Base-by-base conservation (phyloP, 306 rosid genomes). In the Quercus cerris region DNA sequence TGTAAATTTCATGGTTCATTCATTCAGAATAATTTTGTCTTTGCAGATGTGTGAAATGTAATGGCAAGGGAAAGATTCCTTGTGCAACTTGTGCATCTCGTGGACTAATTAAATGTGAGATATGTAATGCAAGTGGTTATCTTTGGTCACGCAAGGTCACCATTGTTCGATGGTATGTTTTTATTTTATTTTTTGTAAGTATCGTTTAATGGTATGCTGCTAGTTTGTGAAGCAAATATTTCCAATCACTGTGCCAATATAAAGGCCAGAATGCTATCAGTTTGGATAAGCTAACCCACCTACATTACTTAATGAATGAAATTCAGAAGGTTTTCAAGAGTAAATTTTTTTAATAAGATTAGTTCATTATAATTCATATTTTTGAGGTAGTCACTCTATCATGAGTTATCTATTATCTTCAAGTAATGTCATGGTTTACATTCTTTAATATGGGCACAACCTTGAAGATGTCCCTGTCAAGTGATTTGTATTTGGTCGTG, bases 41-140 rank as follows among this genome's bases (percentile, higher is more conserved):
- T 28, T 87, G 91, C 94, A 95, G 99, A 86, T 95, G 99, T 83
- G 85, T 76, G 81, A 95, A 87, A 79, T 95, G 99, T 84, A 79
- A 87, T 33, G 98, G 97, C 70, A 82, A 86, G 71, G 99, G 99
- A 66, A 85, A 88, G 85, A 82, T 95, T 83, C 94, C 97, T 41
- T 95, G 99, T 82, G 84, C 27, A 56, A 84, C 89, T 62, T 95
- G 97, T 78, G 96, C 89, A 81, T 93, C 99, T 74, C 93, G 88
- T 52, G 99, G 98, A 55, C 83, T 91, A 77, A 80, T 89, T 17
- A 88, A 89, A 77, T 95, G 98, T 19, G 86, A 54, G 81, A 83
- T 84, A 41, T 95, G 99, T 63, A 82, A 76, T 70, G 93, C 88
- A 46, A 85, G 86, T 51, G 98, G 99, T 61, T 95, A 97, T 82